Base-by-base conservation (phyloP, 768 basidiomycete genomes). In the Sporobolomyces roseus region DNA sequence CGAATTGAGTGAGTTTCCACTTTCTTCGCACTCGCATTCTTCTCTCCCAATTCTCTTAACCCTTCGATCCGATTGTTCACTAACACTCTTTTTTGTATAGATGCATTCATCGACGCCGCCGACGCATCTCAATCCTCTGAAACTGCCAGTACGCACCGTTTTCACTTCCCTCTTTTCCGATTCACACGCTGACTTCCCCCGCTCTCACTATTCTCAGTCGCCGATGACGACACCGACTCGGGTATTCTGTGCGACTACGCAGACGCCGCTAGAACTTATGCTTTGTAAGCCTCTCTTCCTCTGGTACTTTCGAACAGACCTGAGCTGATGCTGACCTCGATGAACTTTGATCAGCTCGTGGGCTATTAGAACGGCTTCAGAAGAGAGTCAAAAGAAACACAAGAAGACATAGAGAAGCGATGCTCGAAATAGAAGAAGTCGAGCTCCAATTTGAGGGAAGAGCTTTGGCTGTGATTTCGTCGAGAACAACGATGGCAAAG, bases 231-330 rank as follows among this genome's bases (percentile, higher is more conserved):
- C 53, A 52, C 25, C 19, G 8, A 4, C 29, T 25, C 35, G 14
- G 52, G 30, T 30, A 56, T 56, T 36, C n/a, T 56, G 3, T 56
- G 36, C 12, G 38, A 38, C n/a, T 56, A 56, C 25, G 5, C 36
- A 56, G 54, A 56, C 38, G 54, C 54, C 12, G 36, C 35, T 36
- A 36, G 27, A 29, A 56, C 54, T n/a, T 56, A 56, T n/a, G 54
- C 54, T 25, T 56, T 56, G 54, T 56, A 32, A 16, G 25, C 33
- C 30, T 17, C 32, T 54, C 32, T 51, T 51, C 10, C 25, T 49
- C 48, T 49, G 16, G 10, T 49, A 17, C 25, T n/a, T n/a, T n/a
- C n/a, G n/a, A n/a, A n/a, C n/a, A n/a, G n/a, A n/a, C n/a, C n/a
- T n/a, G n/a, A n/a, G n/a, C n/a, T n/a, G n/a, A n/a, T n/a, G n/a